A percentile compares a stretch with the other conserved stretches of the same genome.
Evolutionary conservation across 2,329 filamentous ascomycete genomes (phyloP).

Genomic region (Talaromyces sp.): DNA sequence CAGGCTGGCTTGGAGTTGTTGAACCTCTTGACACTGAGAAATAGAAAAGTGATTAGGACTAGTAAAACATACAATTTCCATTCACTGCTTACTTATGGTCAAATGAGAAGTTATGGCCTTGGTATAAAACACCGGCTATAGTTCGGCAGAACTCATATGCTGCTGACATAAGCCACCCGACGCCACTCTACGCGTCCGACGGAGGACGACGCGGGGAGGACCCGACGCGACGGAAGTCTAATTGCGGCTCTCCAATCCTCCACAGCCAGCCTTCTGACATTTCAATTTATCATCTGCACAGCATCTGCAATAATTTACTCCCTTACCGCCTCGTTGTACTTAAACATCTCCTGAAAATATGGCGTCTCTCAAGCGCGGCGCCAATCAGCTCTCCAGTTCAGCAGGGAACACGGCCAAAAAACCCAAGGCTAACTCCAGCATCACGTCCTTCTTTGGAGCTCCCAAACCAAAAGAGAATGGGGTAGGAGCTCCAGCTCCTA

Average conservation of each 20-base stretch:
- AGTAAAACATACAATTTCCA: background rate
- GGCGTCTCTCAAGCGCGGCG: conserved; percentile 60
- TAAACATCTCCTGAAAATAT: conserved; percentile 15
- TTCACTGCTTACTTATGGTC: background rate
- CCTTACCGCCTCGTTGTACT: background rate
- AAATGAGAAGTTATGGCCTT: background rate
- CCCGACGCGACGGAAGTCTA: background rate
- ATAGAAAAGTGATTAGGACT: background rate
- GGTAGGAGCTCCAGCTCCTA: conserved; percentile 10
- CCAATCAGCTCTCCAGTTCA: conserved; percentile 38
- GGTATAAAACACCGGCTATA: background rate
- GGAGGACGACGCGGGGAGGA: background rate
- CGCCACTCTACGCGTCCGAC: background rate
- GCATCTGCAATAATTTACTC: background rate
- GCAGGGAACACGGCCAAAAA: conserved; percentile 55
- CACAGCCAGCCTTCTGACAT: background rate
- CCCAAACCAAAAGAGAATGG: conserved; percentile 48
- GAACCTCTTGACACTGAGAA: background rate
- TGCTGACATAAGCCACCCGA: background rate
- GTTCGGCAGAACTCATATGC: background rate
- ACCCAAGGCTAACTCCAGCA: conserved; percentile 67
- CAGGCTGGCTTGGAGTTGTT: no score
- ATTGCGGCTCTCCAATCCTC: background rate
- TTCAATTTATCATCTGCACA: background rate
- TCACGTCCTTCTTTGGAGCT: conserved; percentile 81